phyloP scores from a whole-genome alignment of 2,329 filamentous ascomycete species.

The Aspergillus novoparasiticus region DNA sequence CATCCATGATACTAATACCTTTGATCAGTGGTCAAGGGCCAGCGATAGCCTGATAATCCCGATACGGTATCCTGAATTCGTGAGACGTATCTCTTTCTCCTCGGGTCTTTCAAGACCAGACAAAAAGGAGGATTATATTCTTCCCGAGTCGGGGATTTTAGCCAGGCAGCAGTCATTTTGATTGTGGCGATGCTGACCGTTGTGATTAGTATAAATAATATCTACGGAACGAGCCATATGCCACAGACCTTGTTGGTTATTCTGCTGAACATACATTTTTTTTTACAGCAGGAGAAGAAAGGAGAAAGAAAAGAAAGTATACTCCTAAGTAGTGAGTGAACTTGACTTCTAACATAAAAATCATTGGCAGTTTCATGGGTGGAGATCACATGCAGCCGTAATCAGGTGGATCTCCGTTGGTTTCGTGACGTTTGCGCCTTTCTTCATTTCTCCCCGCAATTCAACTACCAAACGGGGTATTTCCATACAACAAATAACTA shows the following conservation, averaged over 20 bases:
- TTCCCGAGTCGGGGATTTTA: neutral
- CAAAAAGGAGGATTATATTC: neutral
- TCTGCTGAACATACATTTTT: neutral
- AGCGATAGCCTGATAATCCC: neutral
- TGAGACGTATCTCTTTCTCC: neutral
- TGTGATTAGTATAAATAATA: neutral
- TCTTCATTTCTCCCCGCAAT: constrained; percentile 6
- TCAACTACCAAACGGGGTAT: neutral
- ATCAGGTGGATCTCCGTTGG: constrained; percentile 17
- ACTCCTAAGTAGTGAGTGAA: neutral
- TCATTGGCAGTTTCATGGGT: neutral
- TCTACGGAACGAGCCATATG: neutral
- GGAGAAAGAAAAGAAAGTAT: neutral
- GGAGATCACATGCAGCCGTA: constrained; percentile 13
- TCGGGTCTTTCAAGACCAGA: neutral
- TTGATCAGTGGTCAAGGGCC: neutral
- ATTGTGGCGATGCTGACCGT: constrained; percentile 15
- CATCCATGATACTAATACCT: neutral
- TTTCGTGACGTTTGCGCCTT: constrained; percentile 11
- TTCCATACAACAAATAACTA: neutral
- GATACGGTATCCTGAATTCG: neutral
- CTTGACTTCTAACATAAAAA: neutral
- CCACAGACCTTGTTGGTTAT: neutral
- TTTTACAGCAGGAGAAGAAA: neutral
- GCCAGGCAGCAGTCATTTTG: neutral